A percentile compares a stretch with the other conserved stretches of the same genome.
These are phyloP conservation scores for Rosa hybrid DNA, from an alignment of 331 rosid species.

Conservation along the genomic window DNA sequence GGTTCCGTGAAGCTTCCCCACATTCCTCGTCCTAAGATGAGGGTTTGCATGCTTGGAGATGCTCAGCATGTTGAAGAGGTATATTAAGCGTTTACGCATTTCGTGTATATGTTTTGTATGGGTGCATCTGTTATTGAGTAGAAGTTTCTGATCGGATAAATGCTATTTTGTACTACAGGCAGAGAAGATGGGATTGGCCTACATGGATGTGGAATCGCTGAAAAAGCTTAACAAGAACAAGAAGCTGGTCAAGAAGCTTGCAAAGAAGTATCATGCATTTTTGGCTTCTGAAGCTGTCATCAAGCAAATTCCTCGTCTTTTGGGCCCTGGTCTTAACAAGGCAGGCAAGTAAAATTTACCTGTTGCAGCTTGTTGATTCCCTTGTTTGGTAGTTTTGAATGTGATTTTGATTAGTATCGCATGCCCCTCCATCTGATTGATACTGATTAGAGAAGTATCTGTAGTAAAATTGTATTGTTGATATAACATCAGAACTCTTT, in stretches of 20 bases:
- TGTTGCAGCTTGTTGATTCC: neutral
- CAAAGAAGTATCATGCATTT: conserved; percentile 85
- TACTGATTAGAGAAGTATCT: neutral
- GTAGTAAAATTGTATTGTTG: neutral
- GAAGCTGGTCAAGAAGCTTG: conserved; percentile 81
- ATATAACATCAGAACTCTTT: neutral
- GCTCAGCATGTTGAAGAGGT: conserved; percentile 53
- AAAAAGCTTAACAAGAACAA: conserved; percentile 90
- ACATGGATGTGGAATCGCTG: conserved; percentile 78
- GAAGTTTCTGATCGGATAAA: neutral
- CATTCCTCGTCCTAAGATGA: conserved; percentile 55
- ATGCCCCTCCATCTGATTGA: neutral
- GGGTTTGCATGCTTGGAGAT: conserved; percentile 54
- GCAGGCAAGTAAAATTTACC: conserved; percentile 64
- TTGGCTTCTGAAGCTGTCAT: conserved; percentile 88
- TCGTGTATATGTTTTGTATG: neutral
- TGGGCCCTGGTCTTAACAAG: conserved; percentile 94
- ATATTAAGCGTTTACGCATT: neutral
- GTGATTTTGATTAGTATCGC: neutral
- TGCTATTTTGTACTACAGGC: conserved; percentile 41
- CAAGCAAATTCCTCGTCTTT: conserved; percentile 85
- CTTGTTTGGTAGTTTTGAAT: neutral
- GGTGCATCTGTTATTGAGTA: neutral
- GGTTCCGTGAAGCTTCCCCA: conserved; percentile 46
- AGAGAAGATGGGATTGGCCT: conserved; percentile 70